Evolutionary conservation across 2,329 filamentous ascomycete genomes (phyloP), one percentile per base, ranked within the genome.

Genomic region (Westerdykella ornata): DNA sequence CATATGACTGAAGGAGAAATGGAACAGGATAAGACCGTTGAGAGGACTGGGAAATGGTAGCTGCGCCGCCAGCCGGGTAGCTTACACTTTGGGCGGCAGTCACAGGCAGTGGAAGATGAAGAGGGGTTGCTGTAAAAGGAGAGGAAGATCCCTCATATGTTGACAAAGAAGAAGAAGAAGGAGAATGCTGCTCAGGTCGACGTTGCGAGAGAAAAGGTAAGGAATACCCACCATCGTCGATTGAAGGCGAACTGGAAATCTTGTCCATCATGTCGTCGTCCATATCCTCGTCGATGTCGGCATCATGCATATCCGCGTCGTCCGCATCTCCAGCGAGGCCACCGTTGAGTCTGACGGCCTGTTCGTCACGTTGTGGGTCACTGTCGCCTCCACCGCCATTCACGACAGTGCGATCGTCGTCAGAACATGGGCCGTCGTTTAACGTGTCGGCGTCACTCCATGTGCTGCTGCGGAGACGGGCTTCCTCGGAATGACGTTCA

Each of bases 231-330:
- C 90, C 90, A 84, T 97, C 90, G 75, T 94, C 88, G 68, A 98
- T 98, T 57, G 90, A 97, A 63, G 92, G 92, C 58, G 90, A 97
- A 68, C 89, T 97, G 59, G 90, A 97, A 53, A 98, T 96, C 69
- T 92, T 92, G 72, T 97, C 92, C 85, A 94, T 88, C 81, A 95
- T 82, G 67, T 97, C 90, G 68, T 96, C 82, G 60, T 94, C 88
- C 65, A 88, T 71, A 56, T 85, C 78, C 54, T 85, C 84, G 46
- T 78, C 76, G 26, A 68, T 70, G 47, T 86, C 79, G 36, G 75
- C 85, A 56, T 83, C 82, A 37, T 80, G 80, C 51, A 72, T 64
- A 40, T 78, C 74, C 12, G 60, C 68, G 38, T 80, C 77, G 38
- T 70, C 66, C 35, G 55, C 54, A 15, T 59, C 62, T 31, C 59